phyloP scores from a whole-genome alignment of 2,329 filamentous ascomycete species.

The Aureobasidium sp. region DNA sequence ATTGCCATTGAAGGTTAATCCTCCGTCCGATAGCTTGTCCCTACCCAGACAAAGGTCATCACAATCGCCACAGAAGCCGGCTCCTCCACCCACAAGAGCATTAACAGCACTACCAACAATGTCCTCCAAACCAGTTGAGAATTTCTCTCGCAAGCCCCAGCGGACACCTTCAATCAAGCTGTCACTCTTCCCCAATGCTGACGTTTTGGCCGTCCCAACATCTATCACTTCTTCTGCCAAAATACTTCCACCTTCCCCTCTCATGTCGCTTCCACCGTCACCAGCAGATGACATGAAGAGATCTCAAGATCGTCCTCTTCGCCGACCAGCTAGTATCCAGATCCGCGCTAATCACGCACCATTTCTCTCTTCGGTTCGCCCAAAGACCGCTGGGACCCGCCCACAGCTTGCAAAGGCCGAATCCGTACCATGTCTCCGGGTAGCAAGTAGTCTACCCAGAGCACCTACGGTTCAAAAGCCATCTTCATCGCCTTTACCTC shows the following conservation, averaged over 20 bases:
- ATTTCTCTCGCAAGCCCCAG: conserved; percentile 8
- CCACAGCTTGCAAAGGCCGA: conserved; percentile 15
- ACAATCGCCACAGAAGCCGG: background rate
- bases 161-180: conserved; percentile 16
- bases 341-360: conserved; percentile 37
- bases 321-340: conserved; percentile 39
- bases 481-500: conserved; percentile 14
- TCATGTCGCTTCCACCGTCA: background rate
- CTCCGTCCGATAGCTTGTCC: background rate
- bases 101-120: conserved; percentile 5
- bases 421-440: background rate
- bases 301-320: conserved; percentile 22
- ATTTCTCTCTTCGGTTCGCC: conserved; percentile 35
- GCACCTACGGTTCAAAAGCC: conserved; percentile 4
- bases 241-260: background rate
- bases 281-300: background rate
- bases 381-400: conserved; percentile 18
- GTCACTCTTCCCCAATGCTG: conserved; percentile 20
- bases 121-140: background rate
- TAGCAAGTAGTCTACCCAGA: background rate
- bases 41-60: background rate
- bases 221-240: background rate
- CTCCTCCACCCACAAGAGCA: conserved; percentile 1
- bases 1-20: conserved; percentile 2
- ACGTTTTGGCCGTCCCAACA: background rate